These are phyloP conservation scores for Salix arbutifolia DNA, from an alignment of 345 rosid genomes.

Conservation along the genomic window DNA sequence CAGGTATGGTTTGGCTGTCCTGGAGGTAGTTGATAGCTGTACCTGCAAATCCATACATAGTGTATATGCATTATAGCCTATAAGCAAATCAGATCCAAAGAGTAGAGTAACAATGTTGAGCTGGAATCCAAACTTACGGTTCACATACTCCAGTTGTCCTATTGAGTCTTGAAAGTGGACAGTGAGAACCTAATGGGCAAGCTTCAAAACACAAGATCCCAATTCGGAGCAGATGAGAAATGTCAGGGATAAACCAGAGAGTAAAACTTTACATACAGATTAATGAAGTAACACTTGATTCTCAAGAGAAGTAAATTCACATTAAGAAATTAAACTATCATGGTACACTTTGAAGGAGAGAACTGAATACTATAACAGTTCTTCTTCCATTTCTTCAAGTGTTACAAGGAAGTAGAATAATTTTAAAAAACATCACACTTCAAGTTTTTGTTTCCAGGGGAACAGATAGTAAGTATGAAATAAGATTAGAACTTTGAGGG, in stretches of 20 bases:
- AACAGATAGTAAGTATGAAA: not conserved
- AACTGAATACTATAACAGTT: not conserved
- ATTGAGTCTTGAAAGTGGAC: conserved; percentile 56
- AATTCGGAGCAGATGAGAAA: conserved; percentile 1
- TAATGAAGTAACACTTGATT: not conserved
- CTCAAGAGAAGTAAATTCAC: not conserved
- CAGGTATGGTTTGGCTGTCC: conserved; percentile 71
- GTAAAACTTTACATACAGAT: not conserved
- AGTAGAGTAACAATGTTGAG: conserved; percentile 1
- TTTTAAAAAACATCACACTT: not conserved
- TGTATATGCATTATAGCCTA: not conserved
- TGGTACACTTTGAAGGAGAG: not conserved
- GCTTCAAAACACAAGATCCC: conserved; percentile 37
- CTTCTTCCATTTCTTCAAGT: not conserved
- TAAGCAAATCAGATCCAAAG: not conserved
- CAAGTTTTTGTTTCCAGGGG: not conserved
- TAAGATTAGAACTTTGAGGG: not conserved
- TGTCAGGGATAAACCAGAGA: not conserved
- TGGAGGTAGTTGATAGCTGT: conserved; percentile 73
- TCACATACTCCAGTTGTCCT: conserved; percentile 49
- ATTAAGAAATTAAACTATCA: not conserved
- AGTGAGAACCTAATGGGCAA: conserved; percentile 64
- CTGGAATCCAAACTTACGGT: conserved; percentile 46
- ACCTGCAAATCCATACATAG: conserved; percentile 41
- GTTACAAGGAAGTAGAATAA: not conserved